phyloP scores from a whole-genome alignment of 2,329 filamentous ascomycete genomes.

The Bipolaris oryzae region DNA sequence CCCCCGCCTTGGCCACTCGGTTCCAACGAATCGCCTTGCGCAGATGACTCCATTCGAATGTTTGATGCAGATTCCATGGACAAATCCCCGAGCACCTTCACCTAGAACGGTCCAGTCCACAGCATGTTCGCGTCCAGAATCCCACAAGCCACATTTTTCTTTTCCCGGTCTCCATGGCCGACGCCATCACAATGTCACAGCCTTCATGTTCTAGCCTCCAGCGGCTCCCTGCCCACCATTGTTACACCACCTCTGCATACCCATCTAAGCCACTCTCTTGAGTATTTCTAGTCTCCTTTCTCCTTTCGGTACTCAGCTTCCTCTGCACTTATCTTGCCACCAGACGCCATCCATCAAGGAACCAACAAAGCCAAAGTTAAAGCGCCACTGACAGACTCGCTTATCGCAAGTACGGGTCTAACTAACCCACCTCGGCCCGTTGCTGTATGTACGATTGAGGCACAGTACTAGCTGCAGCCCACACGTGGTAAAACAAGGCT shows the following conservation, averaged over 20 bases:
- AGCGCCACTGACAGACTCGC: slow-evolving; percentile 1
- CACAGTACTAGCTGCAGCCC: slow-evolving; percentile 8
- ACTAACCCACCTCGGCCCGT: slow-evolving; percentile 4
- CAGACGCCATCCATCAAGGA: not conserved
- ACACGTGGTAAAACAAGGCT: not conserved
- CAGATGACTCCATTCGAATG: not conserved
- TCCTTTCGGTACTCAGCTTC: not conserved
- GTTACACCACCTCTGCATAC: not conserved
- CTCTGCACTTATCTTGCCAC: not conserved
- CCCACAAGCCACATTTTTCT: slow-evolving; percentile 10
- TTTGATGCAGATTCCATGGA: not conserved
- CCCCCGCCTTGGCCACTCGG: not conserved
- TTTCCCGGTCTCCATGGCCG: not conserved
- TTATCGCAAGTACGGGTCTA: slow-evolving; percentile 2
- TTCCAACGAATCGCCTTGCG: not conserved
- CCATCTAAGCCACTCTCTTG: not conserved
- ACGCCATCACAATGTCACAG: not conserved
- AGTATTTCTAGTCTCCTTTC: no score
- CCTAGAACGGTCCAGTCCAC: not conserved
- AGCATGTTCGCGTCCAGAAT: slow-evolving; percentile 1
- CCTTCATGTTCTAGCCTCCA: slow-evolving; percentile 3
- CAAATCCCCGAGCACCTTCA: not conserved
- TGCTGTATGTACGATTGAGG: slow-evolving; percentile 5
- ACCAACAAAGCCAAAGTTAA: not conserved
- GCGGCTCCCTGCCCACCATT: not conserved